Conservation (phyloP, 768 basidiomycete genomes). For the Melanogaster broomeanus region DNA sequence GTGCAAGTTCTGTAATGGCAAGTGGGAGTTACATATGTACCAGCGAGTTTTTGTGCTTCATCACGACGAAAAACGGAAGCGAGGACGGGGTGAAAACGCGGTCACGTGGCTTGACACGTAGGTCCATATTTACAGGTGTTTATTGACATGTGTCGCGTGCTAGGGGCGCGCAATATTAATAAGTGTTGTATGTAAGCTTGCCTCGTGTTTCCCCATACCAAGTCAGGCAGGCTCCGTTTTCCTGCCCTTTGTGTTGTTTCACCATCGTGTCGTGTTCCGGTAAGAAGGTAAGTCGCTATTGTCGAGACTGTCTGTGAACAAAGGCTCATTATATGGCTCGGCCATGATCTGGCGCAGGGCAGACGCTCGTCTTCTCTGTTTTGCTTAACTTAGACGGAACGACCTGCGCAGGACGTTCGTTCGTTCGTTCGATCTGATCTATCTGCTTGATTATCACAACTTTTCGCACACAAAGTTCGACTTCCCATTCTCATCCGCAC, state of each 20-base stretch:
- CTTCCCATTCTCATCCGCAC: conserved; percentile 11
- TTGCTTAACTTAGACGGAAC: conserved; percentile 14
- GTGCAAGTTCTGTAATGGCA: no score
- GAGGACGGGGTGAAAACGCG: background rate
- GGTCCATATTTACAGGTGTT: conserved; percentile 8
- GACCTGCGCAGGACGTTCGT: conserved; percentile 31
- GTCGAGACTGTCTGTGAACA: background rate
- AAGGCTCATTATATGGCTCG: conserved; percentile 2
- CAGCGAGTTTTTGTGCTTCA: no score
- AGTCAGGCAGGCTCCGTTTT: conserved; percentile 24
- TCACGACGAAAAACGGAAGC: no score
- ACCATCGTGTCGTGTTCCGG: conserved; percentile 24
- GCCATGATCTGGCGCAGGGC: background rate
- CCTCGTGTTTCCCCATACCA: conserved; percentile 31
- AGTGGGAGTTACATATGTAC: no score
- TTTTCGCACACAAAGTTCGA: conserved; percentile 6
- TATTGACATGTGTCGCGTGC: conserved; percentile 13
- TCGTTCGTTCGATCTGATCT: conserved; percentile 23
- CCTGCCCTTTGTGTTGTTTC: conserved; percentile 21
- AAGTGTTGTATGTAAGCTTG: conserved; percentile 25
- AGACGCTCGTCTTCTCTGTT: conserved; percentile 2
- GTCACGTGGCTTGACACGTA: conserved; percentile 25
- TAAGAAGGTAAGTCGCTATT: conserved; percentile 22
- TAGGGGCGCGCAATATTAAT: no score
- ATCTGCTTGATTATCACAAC: conserved; percentile 24